These are phyloP conservation scores for Nematocida major DNA, from an alignment of 371 early-diverging fungal species.

Conservation along the genomic window DNA sequence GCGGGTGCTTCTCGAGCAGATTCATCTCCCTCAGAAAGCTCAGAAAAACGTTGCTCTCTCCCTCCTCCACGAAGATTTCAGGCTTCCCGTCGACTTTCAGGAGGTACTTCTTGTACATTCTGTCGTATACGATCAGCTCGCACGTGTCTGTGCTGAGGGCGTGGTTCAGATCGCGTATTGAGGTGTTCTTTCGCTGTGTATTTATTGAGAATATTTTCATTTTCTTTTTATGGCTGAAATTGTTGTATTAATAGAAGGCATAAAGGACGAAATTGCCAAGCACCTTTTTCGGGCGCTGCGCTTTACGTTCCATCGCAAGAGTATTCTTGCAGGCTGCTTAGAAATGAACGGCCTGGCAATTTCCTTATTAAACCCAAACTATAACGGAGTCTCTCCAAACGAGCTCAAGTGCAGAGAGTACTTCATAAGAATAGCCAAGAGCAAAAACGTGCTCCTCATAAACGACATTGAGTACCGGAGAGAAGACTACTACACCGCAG, in stretches of 20 bases:
- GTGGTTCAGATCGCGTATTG: neutral
- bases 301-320: neutral
- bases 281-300: neutral
- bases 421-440: neutral
- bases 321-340: neutral
- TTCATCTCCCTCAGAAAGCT: neutral
- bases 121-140: neutral
- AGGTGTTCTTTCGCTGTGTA: neutral
- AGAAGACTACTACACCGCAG: constrained; percentile 20
- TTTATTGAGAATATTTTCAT: neutral
- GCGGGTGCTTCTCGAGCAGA: neutral
- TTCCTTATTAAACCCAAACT: constrained; percentile 13
- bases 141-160: neutral
- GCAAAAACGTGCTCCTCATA: neutral
- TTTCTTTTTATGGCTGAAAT: constrained; percentile 9
- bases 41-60: neutral
- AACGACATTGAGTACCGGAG: constrained; percentile 16
- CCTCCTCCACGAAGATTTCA: neutral
- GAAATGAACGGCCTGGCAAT: constrained; percentile 33
- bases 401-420: constrained; percentile 27
- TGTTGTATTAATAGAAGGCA: constrained; percentile 38
- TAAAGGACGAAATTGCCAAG: constrained; percentile 37
- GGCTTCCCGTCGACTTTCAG: neutral
- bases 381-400: constrained; percentile 8
- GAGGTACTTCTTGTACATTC: neutral